A percentile compares a stretch with the other conserved stretches of the same genome.
Evolutionary conservation across 176 grass and related monocot species (phyloP).

Genomic region (Aegilops sharonensis): DNA sequence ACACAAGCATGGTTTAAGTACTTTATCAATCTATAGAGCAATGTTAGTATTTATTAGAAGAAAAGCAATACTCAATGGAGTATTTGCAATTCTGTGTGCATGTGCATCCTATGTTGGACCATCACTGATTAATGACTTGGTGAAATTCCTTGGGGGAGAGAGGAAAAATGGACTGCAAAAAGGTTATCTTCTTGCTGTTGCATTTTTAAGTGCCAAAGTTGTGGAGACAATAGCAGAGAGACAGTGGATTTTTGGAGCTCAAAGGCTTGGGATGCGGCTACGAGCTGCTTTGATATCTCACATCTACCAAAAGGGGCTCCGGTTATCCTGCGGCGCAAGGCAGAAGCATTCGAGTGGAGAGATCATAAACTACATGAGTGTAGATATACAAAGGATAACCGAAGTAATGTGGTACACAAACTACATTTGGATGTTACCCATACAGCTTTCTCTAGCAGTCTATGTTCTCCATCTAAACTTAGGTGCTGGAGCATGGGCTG

Average conservation of each 20-base stretch:
- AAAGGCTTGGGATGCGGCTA: constrained; percentile 70
- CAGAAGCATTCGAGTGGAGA: constrained; percentile 92
- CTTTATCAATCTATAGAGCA: constrained; percentile 72
- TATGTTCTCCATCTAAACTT: constrained; percentile 85
- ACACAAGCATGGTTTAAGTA: constrained; percentile 54
- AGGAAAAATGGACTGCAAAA: constrained; percentile 64
- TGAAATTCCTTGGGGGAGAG: constrained; percentile 77
- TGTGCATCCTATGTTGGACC: constrained; percentile 91
- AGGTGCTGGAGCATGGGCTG: constrained; percentile 71
- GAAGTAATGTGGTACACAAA: constrained; percentile 86
- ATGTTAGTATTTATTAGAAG: constrained; percentile 67
- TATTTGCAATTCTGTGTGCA: constrained; percentile 76
- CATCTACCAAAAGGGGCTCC: constrained; percentile 86
- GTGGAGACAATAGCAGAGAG: constrained; percentile 74
- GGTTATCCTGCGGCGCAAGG: constrained; percentile 67
- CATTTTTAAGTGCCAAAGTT: constrained; percentile 81
- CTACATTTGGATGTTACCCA: constrained; percentile 90
- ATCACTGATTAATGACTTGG: constrained; percentile 80
- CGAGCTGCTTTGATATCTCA: constrained; percentile 76
- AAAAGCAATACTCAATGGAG: constrained; percentile 77
- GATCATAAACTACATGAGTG: constrained; percentile 98
- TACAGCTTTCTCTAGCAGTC: constrained; percentile 77
- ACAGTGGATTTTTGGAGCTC: constrained; percentile 90
- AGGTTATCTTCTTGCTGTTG: constrained; percentile 65
- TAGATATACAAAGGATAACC: constrained; percentile 95